These are phyloP conservation scores for Melanomma pulvis-pyrius DNA, from an alignment of 495 filamentous ascomycete species.

Conservation along the genomic window DNA sequence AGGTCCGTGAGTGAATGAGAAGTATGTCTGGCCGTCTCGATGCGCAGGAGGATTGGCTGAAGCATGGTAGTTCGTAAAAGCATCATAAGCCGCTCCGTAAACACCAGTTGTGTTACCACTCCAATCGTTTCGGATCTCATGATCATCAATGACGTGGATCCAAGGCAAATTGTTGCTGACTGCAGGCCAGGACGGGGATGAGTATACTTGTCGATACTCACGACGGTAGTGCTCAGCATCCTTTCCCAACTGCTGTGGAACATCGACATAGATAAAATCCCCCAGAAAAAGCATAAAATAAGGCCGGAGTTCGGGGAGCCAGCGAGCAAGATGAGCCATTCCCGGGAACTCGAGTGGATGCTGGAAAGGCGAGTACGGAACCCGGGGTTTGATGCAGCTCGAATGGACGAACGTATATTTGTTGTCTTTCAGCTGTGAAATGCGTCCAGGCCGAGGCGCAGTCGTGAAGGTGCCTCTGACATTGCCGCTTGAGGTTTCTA, in stretches of 20 bases:
- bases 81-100: slow-evolving; percentile 76
- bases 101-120: slow-evolving; percentile 70
- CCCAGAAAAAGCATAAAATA: slow-evolving; percentile 97
- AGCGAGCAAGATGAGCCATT: slow-evolving; percentile 65
- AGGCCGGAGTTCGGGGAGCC: slow-evolving; percentile 64
- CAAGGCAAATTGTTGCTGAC: slow-evolving; percentile 77
- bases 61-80: slow-evolving; percentile 84
- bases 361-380: slow-evolving; percentile 80
- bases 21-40: slow-evolving; percentile 69
- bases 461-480: slow-evolving; percentile 77
- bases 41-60: slow-evolving; percentile 76
- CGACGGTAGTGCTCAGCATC: slow-evolving; percentile 75
- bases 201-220: slow-evolving; percentile 91
- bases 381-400: slow-evolving; percentile 85
- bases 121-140: slow-evolving; percentile 96
- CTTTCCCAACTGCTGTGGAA: slow-evolving; percentile 75
- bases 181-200: slow-evolving; percentile 82
- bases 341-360: slow-evolving; percentile 83
- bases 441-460: slow-evolving; percentile 64
- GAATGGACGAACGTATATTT: slow-evolving; percentile 86
- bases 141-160: slow-evolving; percentile 95
- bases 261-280: slow-evolving; percentile 98
- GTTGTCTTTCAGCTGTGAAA: slow-evolving; percentile 50
- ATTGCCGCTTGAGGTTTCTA: slow-evolving; percentile 66
- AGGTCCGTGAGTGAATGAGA: slow-evolving; percentile 82